Conservation (phyloP, 345 rosid species). For the Salix arbutifolia region DNA sequence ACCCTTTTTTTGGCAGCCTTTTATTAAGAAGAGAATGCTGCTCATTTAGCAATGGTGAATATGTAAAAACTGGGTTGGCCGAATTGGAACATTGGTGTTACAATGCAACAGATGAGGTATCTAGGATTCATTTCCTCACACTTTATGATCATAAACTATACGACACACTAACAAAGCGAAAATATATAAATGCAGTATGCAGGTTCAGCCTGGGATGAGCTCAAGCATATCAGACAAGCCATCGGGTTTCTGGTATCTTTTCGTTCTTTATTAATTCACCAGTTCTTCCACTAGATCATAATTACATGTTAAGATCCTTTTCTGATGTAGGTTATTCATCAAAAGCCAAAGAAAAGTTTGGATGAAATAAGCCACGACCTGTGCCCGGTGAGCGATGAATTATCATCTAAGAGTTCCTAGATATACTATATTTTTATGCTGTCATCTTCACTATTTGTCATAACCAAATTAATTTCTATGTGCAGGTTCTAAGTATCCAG, state of each 20-base stretch:
- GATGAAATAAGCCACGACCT: conserved; percentile 91
- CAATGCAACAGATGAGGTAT: conserved; percentile 91
- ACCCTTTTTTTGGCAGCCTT: conserved; percentile 46
- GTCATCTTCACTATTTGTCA: background rate
- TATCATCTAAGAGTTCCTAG: background rate
- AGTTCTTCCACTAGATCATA: background rate
- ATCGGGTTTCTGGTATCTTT: conserved; percentile 78
- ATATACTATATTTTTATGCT: background rate
- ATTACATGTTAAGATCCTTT: background rate
- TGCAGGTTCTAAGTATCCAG: conserved; percentile 83
- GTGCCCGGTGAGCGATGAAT: conserved; percentile 64
- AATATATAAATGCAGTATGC: conserved; percentile 57
- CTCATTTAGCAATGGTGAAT: conserved; percentile 94
- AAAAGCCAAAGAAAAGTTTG: conserved; percentile 80
- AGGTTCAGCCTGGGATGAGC: conserved; percentile 92
- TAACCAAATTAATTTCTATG: background rate
- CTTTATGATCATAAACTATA: background rate
- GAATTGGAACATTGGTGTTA: conserved; percentile 96
- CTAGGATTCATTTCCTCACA: conserved; percentile 7
- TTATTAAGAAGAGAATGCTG: conserved; percentile 86
- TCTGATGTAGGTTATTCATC: conserved; percentile 75
- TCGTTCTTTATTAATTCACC: background rate
- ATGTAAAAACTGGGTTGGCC: conserved; percentile 85
- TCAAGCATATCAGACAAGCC: conserved; percentile 91
- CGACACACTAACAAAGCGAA: conserved; percentile 4